Percentiles rank a stretch among this genome's conserved stretches.
Conservation (phyloP, 495 filamentous ascomycete species). For the Penicillium canescens region DNA sequence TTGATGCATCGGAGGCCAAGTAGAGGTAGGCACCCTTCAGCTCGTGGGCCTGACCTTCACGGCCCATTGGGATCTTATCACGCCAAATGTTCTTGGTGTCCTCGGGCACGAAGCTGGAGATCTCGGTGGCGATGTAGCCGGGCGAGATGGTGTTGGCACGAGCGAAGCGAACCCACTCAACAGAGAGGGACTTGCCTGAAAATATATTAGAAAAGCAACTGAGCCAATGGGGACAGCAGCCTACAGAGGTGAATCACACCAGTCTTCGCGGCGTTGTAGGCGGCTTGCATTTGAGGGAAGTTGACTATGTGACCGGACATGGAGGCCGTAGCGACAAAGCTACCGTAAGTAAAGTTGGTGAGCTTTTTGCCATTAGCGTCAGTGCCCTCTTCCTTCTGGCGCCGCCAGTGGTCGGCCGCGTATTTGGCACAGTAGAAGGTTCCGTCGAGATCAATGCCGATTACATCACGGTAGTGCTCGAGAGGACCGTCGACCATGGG, state of each 20-base stretch:
- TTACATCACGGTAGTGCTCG: conserved; percentile 66
- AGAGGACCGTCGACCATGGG: conserved; percentile 64
- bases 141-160: conserved; percentile 81
- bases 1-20: conserved; percentile 78
- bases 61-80: conserved; percentile 81
- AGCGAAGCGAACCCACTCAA: conserved; percentile 87
- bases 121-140: conserved; percentile 85
- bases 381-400: conserved; percentile 65
- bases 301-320: conserved; percentile 89
- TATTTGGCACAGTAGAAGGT: conserved; percentile 80
- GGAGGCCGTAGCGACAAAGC: conserved; percentile 76
- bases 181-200: conserved; percentile 67
- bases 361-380: conserved; percentile 66
- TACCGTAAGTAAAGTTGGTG: conserved; percentile 65
- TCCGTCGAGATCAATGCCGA: conserved; percentile 77
- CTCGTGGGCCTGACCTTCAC: conserved; percentile 58
- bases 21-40: conserved; percentile 90
- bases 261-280: conserved; percentile 88
- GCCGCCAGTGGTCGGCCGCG: conserved; percentile 69
- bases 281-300: conserved; percentile 79
- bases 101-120: conserved; percentile 69
- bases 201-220: conserved; percentile 1
- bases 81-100: conserved; percentile 75
- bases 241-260: conserved; percentile 81
- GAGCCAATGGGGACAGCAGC: conserved; percentile 13